A percentile compares a stretch with the other conserved stretches of the same genome.
Evolutionary conservation across 2,329 filamentous ascomycete genomes (phyloP).

Genomic region (Aspergillus chevalieri): DNA sequence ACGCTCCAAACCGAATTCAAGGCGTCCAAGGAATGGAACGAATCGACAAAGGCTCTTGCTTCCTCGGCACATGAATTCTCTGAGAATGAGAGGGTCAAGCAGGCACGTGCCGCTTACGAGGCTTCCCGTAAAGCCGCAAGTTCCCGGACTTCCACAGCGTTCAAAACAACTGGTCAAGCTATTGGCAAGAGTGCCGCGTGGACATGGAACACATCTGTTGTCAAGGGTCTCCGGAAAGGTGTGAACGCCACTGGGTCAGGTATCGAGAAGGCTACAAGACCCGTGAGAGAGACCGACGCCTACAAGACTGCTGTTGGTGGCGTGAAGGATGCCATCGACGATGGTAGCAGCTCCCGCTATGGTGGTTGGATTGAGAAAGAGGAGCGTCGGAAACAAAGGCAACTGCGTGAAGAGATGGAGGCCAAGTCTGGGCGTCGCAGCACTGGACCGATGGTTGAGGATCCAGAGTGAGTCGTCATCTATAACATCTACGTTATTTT

Average conservation of each 20-base stretch:
- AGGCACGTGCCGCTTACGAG: conserved; percentile 78
- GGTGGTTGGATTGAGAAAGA: conserved; percentile 97
- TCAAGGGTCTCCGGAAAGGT: conserved; percentile 83
- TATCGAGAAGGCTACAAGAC: conserved; percentile 89
- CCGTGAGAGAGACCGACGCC: conserved; percentile 87
- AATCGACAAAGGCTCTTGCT: conserved; percentile 90
- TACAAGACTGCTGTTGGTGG: conserved; percentile 64
- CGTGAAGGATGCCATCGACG: conserved; percentile 93
- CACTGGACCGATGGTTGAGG: conserved; percentile 65
- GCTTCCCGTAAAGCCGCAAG: conserved; percentile 78
- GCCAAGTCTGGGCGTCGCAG: conserved; percentile 47
- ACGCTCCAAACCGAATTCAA: conserved; percentile 94
- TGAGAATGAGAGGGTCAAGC: conserved; percentile 85
- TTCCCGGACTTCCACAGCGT: conserved; percentile 67
- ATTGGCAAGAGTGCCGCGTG: conserved; percentile 88
- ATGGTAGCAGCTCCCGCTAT: conserved; percentile 91
- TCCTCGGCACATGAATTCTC: conserved; percentile 84
- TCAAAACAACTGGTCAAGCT: conserved; percentile 78
- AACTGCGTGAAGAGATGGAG: conserved; percentile 62
- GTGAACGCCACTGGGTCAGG: conserved; percentile 80
- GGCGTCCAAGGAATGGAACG: conserved; percentile 97
- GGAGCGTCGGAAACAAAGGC: conserved; percentile 74
- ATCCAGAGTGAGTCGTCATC: conserved; percentile 67
- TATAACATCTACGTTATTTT: background rate
- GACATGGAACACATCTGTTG: conserved; percentile 94